phyloP scores from a whole-genome alignment of 2,329 filamentous ascomycete genomes.

The Fusarium sambucinum region DNA sequence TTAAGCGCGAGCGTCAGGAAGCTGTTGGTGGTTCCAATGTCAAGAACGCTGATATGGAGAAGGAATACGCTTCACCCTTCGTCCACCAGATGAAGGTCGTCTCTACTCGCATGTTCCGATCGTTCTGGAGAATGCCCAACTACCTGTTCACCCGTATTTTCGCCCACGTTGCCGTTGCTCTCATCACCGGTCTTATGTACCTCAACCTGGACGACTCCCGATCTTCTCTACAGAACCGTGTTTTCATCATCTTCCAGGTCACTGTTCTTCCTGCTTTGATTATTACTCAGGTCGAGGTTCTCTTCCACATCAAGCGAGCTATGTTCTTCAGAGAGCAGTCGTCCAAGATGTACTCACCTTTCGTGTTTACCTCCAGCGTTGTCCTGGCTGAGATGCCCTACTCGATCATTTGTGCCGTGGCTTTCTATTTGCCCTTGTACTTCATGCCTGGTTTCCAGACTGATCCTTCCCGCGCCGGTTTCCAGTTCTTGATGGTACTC shows the following conservation, averaged over 20 bases:
- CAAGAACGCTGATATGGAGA: conserved; percentile 68
- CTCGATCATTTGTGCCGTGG: conserved; percentile 80
- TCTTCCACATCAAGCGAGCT: conserved; percentile 82
- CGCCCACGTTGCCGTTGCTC: conserved; percentile 82
- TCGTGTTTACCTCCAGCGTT: conserved; percentile 82
- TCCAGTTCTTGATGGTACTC: conserved; percentile 87
- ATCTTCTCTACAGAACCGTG: conserved; percentile 81
- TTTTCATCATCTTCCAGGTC: conserved; percentile 92
- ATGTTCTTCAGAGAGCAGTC: conserved; percentile 89
- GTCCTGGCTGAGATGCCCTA: conserved; percentile 89
- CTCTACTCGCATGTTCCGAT: conserved; percentile 76
- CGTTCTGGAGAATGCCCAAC: conserved; percentile 88
- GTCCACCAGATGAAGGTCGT: conserved; percentile 84
- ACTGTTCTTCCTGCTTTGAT: conserved; percentile 87
- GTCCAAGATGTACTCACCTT: conserved; percentile 85
- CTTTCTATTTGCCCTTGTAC: conserved; percentile 86
- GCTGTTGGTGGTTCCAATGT: conserved; percentile 59
- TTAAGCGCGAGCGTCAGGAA: conserved; percentile 71
- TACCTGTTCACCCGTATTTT: conserved; percentile 91
- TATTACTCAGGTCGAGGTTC: conserved; percentile 82
- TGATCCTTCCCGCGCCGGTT: conserved; percentile 76
- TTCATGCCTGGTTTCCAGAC: conserved; percentile 82
- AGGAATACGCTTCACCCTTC: conserved; percentile 85
- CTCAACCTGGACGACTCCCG: conserved; percentile 81
- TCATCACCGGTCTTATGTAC: conserved; percentile 84